These are phyloP conservation scores for Chlamydomonas sp. DNA, from an alignment of 139 green algal genomes.

Conservation along the genomic window DNA sequence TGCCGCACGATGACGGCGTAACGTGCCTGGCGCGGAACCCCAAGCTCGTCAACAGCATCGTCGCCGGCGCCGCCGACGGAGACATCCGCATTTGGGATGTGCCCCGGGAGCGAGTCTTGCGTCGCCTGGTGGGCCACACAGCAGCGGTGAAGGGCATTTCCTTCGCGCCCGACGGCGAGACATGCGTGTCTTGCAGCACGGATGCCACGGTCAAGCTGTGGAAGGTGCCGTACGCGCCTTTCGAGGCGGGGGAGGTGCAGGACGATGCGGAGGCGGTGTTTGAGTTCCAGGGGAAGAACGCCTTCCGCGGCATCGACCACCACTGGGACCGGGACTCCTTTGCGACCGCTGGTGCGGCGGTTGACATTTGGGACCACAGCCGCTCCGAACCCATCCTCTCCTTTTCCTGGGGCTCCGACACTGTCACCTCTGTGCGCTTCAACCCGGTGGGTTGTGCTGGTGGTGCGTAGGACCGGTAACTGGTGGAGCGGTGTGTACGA, in stretches of 20 bases:
- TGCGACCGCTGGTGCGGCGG: conserved; percentile 82
- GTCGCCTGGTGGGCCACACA: conserved; percentile 81
- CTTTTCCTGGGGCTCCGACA: conserved; percentile 94
- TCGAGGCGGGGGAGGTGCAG: conserved; percentile 72
- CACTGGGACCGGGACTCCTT: conserved; percentile 83
- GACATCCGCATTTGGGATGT: conserved; percentile 93
- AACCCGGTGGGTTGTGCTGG: conserved; percentile 77
- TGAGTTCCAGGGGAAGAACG: conserved; percentile 78
- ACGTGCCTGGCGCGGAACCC: conserved; percentile 87
- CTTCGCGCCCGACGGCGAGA: conserved; percentile 82
- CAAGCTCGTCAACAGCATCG: conserved; percentile 80
- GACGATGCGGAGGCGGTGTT: conserved; percentile 68
- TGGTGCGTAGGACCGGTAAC: background rate
- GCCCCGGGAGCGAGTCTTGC: conserved; percentile 70
- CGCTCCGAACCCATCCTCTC: conserved; percentile 85
- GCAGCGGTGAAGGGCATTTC: conserved; percentile 82
- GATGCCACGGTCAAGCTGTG: conserved; percentile 92
- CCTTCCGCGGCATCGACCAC: conserved; percentile 88
- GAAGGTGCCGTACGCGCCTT: conserved; percentile 87
- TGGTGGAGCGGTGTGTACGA: too few relatives aligned
- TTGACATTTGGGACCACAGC: conserved; percentile 95
- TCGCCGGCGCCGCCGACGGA: conserved; percentile 77
- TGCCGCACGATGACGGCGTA: conserved; percentile 93
- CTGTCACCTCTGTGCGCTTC: conserved; percentile 89
- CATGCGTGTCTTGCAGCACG: conserved; percentile 79